Evolutionary conservation across 164 flowering plant species (phyloP).

Genomic region (Macadamia integrifolia): DNA sequence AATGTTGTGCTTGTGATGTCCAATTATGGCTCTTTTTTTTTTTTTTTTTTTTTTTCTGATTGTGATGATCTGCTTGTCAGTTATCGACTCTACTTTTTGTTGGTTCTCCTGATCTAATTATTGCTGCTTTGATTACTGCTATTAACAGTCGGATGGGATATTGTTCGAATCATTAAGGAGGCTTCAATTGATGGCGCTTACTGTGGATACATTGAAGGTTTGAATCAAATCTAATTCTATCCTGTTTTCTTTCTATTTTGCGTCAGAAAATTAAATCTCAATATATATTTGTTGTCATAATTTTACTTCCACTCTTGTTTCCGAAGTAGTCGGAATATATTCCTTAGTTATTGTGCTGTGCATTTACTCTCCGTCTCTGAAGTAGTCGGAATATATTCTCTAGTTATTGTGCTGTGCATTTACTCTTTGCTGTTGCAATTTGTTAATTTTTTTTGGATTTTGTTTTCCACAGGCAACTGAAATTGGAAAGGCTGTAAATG

Average conservation of each 20-base stretch:
- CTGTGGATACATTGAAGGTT: constrained; percentile 72
- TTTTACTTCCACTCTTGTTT: background rate
- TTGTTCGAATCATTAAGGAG: constrained; percentile 69
- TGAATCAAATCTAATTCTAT: constrained; percentile 1
- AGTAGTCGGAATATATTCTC: background rate
- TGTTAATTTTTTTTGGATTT: background rate
- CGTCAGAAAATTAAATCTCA: background rate
- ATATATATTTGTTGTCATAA: background rate
- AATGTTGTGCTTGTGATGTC: background rate
- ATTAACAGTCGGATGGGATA: constrained; percentile 55
- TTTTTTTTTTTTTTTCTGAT: background rate
- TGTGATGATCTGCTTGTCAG: background rate
- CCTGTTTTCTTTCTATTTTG: background rate
- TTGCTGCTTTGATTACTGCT: constrained; percentile 6
- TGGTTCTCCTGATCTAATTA: background rate
- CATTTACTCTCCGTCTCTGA: background rate
- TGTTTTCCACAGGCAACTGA: constrained; percentile 44
- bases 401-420: background rate
- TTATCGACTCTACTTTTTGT: background rate
- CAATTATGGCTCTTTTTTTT: too few species aligned
- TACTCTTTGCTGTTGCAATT: constrained; percentile 3
- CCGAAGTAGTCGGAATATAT: background rate
- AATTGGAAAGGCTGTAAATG: constrained; percentile 65
- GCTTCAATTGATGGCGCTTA: constrained; percentile 73
- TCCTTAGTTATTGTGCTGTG: background rate